Conservation (phyloP, 371 early-diverging fungal species). For the Mucor circinelloides region DNA sequence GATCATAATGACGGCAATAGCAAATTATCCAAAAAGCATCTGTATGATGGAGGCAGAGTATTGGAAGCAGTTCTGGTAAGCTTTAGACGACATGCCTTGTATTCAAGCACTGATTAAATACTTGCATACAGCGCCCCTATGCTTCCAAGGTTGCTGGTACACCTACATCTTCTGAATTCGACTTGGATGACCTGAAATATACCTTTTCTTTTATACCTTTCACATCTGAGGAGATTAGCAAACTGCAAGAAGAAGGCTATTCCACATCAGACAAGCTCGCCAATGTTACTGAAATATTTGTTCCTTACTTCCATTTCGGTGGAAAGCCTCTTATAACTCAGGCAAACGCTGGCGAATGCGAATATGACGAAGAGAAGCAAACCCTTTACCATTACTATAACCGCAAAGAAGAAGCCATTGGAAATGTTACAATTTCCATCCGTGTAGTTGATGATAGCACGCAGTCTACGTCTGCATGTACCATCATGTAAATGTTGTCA, state of each 20-base stretch:
- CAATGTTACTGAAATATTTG: slow-evolving; percentile 65
- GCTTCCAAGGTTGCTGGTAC: slow-evolving; percentile 78
- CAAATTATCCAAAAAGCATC: slow-evolving; percentile 35
- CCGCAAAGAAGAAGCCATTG: neutral
- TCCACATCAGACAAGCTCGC: slow-evolving; percentile 4
- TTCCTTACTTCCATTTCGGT: slow-evolving; percentile 75
- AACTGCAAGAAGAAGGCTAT: slow-evolving; percentile 8
- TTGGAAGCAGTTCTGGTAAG: slow-evolving; percentile 76
- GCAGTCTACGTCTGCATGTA: slow-evolving; percentile 5
- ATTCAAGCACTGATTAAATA: neutral
- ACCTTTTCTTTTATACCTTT: slow-evolving; percentile 53
- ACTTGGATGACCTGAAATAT: slow-evolving; percentile 59
- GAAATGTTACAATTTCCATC: slow-evolving; percentile 4
- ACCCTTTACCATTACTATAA: slow-evolving; percentile 59
- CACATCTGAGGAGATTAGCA: neutral
- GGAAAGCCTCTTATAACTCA: slow-evolving; percentile 46
- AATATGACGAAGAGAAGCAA: slow-evolving; percentile 64
- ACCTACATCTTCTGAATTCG: slow-evolving; percentile 63
- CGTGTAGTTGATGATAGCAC: neutral
- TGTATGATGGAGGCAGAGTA: slow-evolving; percentile 78
- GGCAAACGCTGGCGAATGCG: slow-evolving; percentile 70
- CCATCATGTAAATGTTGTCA: slow-evolving; percentile 2
- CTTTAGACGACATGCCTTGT: neutral
- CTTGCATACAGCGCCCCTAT: slow-evolving; percentile 65
- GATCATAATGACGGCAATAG: slow-evolving; percentile 31